Base-by-base conservation (phyloP, 768 basidiomycete genomes). In the Omphalotus guepiniiformis region DNA sequence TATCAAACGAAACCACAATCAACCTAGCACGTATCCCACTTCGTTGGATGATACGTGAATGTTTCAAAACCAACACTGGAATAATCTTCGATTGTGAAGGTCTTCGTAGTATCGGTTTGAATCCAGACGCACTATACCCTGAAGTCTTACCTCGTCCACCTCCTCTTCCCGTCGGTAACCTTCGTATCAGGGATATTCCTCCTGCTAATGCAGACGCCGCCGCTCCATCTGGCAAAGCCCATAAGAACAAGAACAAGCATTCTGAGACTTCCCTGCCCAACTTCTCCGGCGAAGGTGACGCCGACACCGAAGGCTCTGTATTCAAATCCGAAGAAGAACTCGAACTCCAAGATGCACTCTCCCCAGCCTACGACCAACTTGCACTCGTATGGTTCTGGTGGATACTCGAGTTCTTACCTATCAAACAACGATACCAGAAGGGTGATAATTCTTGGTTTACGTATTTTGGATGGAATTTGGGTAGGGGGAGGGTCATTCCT, bases 1-100 rank as follows among this genome's bases (percentile, higher is more conserved):
- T 74, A 0, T 51, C 54, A 12, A 76, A 81, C 50, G 69, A 63
- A 2, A 66, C 64, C 1, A 35, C 16, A 6, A 39, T 42, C 22
- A 25, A 62, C 11, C 70, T 83, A 2, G 72, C 79, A 4, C 72
- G 76, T 28, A 75, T 80, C 27, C 62, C 79, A 1, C 66, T 83
- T 3, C 69, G 76, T 1, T 83, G 85, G 85, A 85, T 87, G 83
- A 68, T 88, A 48, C 76, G 84, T 30, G 75, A 88, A 56, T 78
- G 75, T 51, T 81, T 85, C 71, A 68, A 67, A 41, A 58, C 73
- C 6, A 56, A 79, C 3, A 70, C 70, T 1, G 83, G 83, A 0
- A 81, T 85, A 52, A 65, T 82, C 55, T 85, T 85, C 65, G 63
- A 74, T 16, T 54, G 67, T 2, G 67, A 70, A 19, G 66, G 63